Evolutionary conservation across 2,329 filamentous ascomycete genomes (phyloP).

Genomic region (Fusarium brevicatenulatum): DNA sequence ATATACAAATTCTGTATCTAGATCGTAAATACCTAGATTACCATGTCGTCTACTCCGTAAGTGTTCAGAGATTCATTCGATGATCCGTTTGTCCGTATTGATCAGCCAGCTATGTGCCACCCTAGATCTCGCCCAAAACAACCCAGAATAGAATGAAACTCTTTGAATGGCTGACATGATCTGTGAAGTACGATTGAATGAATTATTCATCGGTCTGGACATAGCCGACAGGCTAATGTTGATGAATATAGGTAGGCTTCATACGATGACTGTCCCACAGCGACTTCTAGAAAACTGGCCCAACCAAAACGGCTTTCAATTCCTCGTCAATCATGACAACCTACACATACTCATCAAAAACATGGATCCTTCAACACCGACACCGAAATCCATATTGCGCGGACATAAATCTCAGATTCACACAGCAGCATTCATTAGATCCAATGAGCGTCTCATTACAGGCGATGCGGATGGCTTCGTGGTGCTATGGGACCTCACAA

Average conservation of each 20-base stretch:
- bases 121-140: background rate
- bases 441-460: slow-evolving; percentile 81
- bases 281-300: background rate
- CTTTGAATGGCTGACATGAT: background rate
- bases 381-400: slow-evolving; percentile 75
- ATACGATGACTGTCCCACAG: slow-evolving; percentile 12
- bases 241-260: background rate
- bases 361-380: slow-evolving; percentile 47
- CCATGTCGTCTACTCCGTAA: background rate
- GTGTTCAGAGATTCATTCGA: background rate
- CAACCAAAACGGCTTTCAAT: background rate
- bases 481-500: slow-evolving; percentile 84
- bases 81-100: background rate
- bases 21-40: background rate
- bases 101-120: background rate
- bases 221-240: background rate
- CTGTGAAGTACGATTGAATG: background rate
- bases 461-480: slow-evolving; percentile 93
- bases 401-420: slow-evolving; percentile 87
- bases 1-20: background rate
- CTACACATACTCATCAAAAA: slow-evolving; percentile 1
- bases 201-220: background rate
- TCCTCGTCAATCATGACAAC: background rate
- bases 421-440: slow-evolving; percentile 74
- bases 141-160: background rate